Conservation (phyloP, 1,139 yeast genomes). For the Magnusiomyces clavatus region DNA sequence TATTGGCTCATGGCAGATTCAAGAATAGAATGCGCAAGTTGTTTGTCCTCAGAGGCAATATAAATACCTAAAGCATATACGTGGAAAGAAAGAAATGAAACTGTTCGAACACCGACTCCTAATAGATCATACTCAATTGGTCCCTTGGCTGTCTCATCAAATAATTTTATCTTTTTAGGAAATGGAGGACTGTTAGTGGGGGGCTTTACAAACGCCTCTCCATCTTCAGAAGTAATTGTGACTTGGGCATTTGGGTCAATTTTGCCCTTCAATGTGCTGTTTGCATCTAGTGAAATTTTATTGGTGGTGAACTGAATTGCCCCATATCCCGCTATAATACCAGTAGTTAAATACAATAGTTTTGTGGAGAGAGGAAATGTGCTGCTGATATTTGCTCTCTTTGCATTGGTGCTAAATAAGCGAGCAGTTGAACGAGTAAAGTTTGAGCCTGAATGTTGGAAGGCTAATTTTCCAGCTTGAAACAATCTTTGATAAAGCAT, state of each 20-base stretch:
- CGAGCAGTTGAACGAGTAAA: too few species aligned
- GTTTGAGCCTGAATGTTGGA: too few species aligned
- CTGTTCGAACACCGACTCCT: slow-evolving; percentile 77
- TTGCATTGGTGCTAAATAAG: too few species aligned
- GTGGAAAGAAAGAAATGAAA: slow-evolving; percentile 72
- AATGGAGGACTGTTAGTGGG: slow-evolving; percentile 15
- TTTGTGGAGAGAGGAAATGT: too few species aligned
- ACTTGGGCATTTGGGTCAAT: background rate
- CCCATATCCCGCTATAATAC: too few species aligned
- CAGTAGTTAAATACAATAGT: too few species aligned
- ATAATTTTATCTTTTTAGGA: slow-evolving; percentile 7
- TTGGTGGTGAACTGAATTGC: too few species aligned
- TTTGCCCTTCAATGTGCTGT: background rate
- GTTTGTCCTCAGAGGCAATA: slow-evolving; percentile 51
- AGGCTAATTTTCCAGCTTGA: too few species aligned
- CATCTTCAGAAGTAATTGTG: slow-evolving; percentile 5
- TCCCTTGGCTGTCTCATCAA: slow-evolving; percentile 16
- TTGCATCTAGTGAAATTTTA: too few species aligned
- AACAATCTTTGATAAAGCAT: background rate
- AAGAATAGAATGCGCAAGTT: slow-evolving; percentile 32
- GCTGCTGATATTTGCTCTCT: too few species aligned
- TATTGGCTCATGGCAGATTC: slow-evolving; percentile 1
- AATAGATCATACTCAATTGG: slow-evolving; percentile 42
- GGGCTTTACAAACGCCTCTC: slow-evolving; percentile 12
- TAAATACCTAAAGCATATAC: slow-evolving; percentile 86